phyloP scores from a whole-genome alignment of 768 basidiomycete species.

The Erythrobasidium yunnanense region DNA sequence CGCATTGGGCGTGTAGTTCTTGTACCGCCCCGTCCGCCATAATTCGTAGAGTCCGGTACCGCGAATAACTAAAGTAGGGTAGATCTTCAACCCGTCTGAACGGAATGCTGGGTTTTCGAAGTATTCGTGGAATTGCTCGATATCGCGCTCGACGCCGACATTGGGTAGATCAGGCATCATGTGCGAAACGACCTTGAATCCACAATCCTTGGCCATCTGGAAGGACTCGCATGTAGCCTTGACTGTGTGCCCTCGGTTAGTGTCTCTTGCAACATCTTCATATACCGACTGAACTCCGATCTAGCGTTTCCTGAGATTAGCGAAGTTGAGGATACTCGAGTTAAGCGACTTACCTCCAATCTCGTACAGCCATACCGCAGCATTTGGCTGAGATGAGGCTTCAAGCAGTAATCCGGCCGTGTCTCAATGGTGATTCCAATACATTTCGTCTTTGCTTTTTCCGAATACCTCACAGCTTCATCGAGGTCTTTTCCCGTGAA shows the following conservation, averaged over 20 bases:
- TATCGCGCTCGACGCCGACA: slow-evolving; percentile 89
- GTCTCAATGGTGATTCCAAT: slow-evolving; percentile 99
- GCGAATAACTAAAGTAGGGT: slow-evolving; percentile 93
- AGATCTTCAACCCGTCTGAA: slow-evolving; percentile 94
- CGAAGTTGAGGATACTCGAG: neutral
- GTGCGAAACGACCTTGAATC: slow-evolving; percentile 98
- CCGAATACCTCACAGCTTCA: slow-evolving; percentile 91
- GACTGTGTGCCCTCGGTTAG: slow-evolving; percentile 96
- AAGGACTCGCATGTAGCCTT: slow-evolving; percentile 93
- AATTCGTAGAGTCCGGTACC: slow-evolving; percentile 63
- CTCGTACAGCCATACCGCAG: slow-evolving; percentile 97
- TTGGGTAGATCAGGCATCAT: slow-evolving; percentile 99
- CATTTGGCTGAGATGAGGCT: slow-evolving; percentile 97
- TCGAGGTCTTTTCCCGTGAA: slow-evolving; percentile 87
- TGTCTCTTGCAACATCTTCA: slow-evolving; percentile 97
- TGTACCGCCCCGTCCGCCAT: slow-evolving; percentile 44
- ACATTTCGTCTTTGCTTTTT: slow-evolving; percentile 93
- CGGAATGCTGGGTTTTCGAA: slow-evolving; percentile 97
- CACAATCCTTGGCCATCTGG: slow-evolving; percentile 94
- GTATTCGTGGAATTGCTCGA: slow-evolving; percentile 98
- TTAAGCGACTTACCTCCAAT: slow-evolving; percentile 53
- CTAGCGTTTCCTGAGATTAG: slow-evolving; percentile 22
- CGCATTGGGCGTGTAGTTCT: slow-evolving; percentile 98
- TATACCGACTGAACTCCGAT: slow-evolving; percentile 98
- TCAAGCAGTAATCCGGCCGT: slow-evolving; percentile 91